Evolutionary conservation across 1,139 yeast species (phyloP), one percentile per base, ranked within the genome.

Genomic region (Candida albicans): DNA sequence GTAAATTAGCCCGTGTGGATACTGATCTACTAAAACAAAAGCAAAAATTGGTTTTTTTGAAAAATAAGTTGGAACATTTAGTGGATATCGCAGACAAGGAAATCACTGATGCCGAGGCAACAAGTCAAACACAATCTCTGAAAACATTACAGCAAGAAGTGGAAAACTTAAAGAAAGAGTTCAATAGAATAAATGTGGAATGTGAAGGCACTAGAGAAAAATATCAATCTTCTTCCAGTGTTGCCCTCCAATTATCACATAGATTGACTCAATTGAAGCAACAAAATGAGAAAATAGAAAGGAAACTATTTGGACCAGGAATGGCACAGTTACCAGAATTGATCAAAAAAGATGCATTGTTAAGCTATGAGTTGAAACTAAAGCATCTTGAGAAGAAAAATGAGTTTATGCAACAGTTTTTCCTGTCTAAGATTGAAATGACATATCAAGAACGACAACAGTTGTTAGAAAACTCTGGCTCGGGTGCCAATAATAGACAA

Each of bases 151-250:
- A 61, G 36, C 53, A 55, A 33, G 70, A 68, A 47, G 50, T 70
- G n/a, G 44, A 40, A 1, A 53, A 49, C 3, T 54, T 73, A 18
- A 52, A 53, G 11, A 49, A 47, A 2, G 74, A 65, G 44, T 62
- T 64, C 42, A 53, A 56, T 1, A 57, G 57, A 29, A 54, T 68
- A 24, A 53, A 55, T 6, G 52, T 51, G 2, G 71, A 65, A 40
- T 70, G 72, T 46, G 84, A 79, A 28, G 41, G 51, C 0, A 54
- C 74, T 8, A 64, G 89, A 46, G 51, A 51, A 2, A 56, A 70
- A 37, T 84, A 84, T 55, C 90, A 83, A 58, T 53, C 57, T 6
- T 64, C 65, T 27, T 82, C 88, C 0, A 64, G 81, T 0, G 64
- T 62, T 14, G 89, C 89, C 0, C 85, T 82, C 0, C 79, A 75